Base-by-base conservation (phyloP, 2,329 filamentous ascomycete species). In the Neophaeococcomyces aloes region DNA sequence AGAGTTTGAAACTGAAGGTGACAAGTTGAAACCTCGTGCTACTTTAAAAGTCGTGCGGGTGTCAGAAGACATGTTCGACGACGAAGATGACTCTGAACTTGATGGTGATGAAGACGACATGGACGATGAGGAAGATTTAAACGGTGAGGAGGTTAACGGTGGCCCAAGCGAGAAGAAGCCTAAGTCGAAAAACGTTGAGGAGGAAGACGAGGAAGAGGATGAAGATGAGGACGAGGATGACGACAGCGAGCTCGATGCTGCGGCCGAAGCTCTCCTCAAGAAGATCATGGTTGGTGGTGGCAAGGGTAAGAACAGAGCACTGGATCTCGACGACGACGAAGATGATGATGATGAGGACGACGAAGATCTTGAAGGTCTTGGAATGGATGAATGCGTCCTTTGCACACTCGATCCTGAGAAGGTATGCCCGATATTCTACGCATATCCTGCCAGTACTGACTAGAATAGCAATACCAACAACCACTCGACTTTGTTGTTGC, bases 351-450 rank as follows among this genome's bases (percentile, higher is more conserved):
- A 76, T 19, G 76, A 78, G 25, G 75, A 82, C 42, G 74, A 76
- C 47, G 76, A 75, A 5, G 58, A 59, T 10, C 65, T 67, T 17
- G 75, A 78, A 32, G 75, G 74, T 19, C 65, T 75, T 42, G 78
- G 86, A 59, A 70, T 89, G 42, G 86, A 95, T 65, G 85, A 95
- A 71, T 86, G 85, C 57, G 87, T 96, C 56, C 70, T 98, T 57
- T 98, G 91, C 78, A 98, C 91, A 50, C 78, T 98, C 43, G 88
- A 96, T 68, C 85, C 88, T 25, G 79, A 86, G 65, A 85, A 82
- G 71, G 91, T 95, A 80, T 64, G 75, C 61, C 45, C 37, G 27
- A 17, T 4, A 4, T 32, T 8, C 30, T 33, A 6, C 17, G 27
- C 27, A 2, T 38, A 37, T 36, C 31, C 11, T 14, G 18, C 13